A percentile compares a stretch with the other conserved stretches of the same genome.
phyloP scores from a whole-genome alignment of 1,284 basidiomycete genomes.

The Peniophora sp. region DNA sequence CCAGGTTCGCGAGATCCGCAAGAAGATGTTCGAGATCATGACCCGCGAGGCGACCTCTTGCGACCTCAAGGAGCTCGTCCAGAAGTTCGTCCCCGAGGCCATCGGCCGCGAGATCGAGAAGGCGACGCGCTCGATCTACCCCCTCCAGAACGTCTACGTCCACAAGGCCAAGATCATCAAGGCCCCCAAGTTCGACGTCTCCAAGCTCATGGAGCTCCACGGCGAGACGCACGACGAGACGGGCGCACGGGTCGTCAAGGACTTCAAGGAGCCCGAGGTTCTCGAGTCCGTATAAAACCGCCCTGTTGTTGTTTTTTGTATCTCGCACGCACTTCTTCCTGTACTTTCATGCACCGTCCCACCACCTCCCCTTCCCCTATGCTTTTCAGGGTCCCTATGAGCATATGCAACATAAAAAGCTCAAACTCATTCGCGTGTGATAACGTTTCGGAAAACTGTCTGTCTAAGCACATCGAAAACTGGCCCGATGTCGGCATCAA shows the following conservation, averaged over 20 bases:
- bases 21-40: conserved; percentile 99
- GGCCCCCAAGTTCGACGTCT: conserved; percentile 93
- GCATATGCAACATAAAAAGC: conserved; percentile 15
- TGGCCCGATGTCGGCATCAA: too few species aligned
- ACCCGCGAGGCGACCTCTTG: conserved; percentile 91
- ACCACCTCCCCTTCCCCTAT: conserved; percentile 19
- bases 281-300: conserved; percentile 70
- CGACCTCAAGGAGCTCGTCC: conserved; percentile 96
- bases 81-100: conserved; percentile 98
- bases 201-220: conserved; percentile 93
- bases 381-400: conserved; percentile 35
- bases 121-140: conserved; percentile 93
- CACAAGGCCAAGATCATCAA: conserved; percentile 98
- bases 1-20: conserved; percentile 96
- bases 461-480: neutral
- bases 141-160: conserved; percentile 96
- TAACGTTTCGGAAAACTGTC: neutral
- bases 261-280: conserved; percentile 91
- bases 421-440: neutral
- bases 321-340: conserved; percentile 22
- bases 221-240: conserved; percentile 91
- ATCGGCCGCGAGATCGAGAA: conserved; percentile 99
- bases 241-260: conserved; percentile 79
- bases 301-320: conserved; percentile 16
- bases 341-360: conserved; percentile 27